A percentile compares a stretch with the other conserved stretches of the same genome.
phyloP scores from a whole-genome alignment of 352 stramenopile species.

The Phytophthora rubi region DNA sequence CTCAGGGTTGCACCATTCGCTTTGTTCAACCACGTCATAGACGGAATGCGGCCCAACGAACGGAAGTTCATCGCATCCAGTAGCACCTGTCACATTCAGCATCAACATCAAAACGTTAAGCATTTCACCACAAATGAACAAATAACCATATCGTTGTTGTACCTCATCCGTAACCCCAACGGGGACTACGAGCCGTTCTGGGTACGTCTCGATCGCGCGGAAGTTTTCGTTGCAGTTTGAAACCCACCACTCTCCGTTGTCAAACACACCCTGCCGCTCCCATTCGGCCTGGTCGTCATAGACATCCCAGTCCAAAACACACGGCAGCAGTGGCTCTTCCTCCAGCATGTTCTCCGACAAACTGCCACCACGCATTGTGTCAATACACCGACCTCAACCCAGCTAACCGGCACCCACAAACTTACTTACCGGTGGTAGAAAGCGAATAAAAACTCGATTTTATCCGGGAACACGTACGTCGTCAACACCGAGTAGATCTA shows the following conservation, averaged over 20 bases:
- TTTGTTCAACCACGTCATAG: conserved; percentile 75
- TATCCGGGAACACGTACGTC: conserved; percentile 85
- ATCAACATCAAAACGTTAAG: neutral
- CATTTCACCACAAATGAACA: neutral
- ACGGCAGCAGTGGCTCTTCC: conserved; percentile 62
- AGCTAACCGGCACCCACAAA: neutral
- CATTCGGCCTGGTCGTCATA: conserved; percentile 74
- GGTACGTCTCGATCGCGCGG: conserved; percentile 92
- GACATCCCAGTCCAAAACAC: conserved; percentile 68
- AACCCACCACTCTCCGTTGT: conserved; percentile 72
- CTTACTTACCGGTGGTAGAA: conserved; percentile 73
- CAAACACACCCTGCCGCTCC: conserved; percentile 74
- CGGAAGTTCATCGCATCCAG: conserved; percentile 76
- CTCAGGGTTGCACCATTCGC: conserved; percentile 70
- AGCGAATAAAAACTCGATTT: conserved; percentile 85
- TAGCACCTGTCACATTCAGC: conserved; percentile 50
- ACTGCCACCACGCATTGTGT: conserved; percentile 25
- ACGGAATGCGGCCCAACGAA: conserved; percentile 75
- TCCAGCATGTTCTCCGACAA: conserved; percentile 52
- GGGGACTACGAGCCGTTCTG: conserved; percentile 93
- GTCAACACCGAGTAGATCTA: conserved; percentile 82
- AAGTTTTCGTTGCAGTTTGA: conserved; percentile 77
- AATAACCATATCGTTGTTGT: neutral
- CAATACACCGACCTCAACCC: neutral
- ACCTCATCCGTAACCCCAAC: conserved; percentile 88